Base-by-base conservation (phyloP, 106 monocot genomes). In the Acanthochlamys bracteata region DNA sequence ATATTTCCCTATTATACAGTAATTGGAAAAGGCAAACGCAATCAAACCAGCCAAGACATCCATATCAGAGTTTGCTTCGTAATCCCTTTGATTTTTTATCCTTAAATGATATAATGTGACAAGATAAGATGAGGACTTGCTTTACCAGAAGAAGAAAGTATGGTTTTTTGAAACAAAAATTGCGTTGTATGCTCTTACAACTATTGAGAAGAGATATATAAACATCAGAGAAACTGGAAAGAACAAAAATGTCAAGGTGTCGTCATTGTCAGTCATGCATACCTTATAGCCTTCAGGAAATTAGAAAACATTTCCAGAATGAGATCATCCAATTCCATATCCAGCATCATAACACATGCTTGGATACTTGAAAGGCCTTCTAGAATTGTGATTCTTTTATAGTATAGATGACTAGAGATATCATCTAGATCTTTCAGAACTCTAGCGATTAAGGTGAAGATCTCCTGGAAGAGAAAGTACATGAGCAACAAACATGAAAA, bases 281-380 rank as follows among this genome's bases (percentile, higher is more conserved):
- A 72, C 78, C 78, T 72, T 72, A 72, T 57, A 53, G 59, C 61
- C 11, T 63, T 72, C 22, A 78, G 61, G 45, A 78, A 78, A 40
- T 68, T 57, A 17, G 39, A 16, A 56, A 78, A 78, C 78, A 78
- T 78, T 19, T 54, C 55, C 22, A 78, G 61, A 56, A 78, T 57
- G 62, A 78, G 14, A 55, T 21, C 62, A 22, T 78, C 72, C 39
- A 71, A 78, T 49, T 78, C 72, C 53, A 78, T 71, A 46, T 78
- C 78, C 55, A 78, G 21, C 72, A 78, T 72, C 12, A 78, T 22
- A 25, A 78, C 42, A 41, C 72, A 78, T 24, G 67, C 67, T 14
- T 66, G 57, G 53, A 71, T 65, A 45, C 71, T 77, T 33, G 77
- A 71, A 66, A 71, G 41, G 10, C 60, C 61, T 55, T 66, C 71